Percentiles rank a stretch among this genome's conserved stretches.
phyloP scores from a whole-genome alignment of 441 rosid species.

The Erysimum pusillum region DNA sequence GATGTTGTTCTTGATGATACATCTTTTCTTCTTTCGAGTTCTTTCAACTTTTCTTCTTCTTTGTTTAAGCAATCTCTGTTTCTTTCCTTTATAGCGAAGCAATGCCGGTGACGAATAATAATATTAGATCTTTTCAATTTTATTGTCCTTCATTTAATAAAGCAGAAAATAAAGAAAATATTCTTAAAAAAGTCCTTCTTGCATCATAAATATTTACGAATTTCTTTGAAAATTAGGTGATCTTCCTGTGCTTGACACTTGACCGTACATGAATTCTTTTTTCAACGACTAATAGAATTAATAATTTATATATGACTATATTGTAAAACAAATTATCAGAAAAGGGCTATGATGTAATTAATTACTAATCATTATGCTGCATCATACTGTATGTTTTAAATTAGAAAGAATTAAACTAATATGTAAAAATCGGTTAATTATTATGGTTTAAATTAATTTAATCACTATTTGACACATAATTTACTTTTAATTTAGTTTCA shows the following conservation, averaged over 20 bases:
- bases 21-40: conserved; percentile 42
- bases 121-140: neutral
- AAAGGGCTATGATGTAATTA: too few species aligned
- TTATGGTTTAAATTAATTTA: too few species aligned
- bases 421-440: too few species aligned
- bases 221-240: neutral
- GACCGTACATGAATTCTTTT: neutral
- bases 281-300: too few species aligned
- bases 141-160: neutral
- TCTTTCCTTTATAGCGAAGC: conserved; percentile 37
- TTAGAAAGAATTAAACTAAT: too few species aligned
- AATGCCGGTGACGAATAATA: conserved; percentile 31
- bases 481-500: too few species aligned
- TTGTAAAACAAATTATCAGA: too few species aligned
- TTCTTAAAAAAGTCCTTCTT: neutral
- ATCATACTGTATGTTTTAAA: too few species aligned
- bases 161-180: neutral
- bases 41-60: conserved; percentile 6
- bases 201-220: conserved; percentile 12
- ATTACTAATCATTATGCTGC: too few species aligned
- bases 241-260: conserved; percentile 5
- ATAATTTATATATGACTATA: too few species aligned
- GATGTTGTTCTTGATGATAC: conserved; percentile 71
- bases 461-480: too few species aligned
- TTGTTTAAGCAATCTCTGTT: conserved; percentile 28